Evolutionary conservation across 2,329 filamentous ascomycete genomes (phyloP).

Genomic region (Talaromyces sp.): DNA sequence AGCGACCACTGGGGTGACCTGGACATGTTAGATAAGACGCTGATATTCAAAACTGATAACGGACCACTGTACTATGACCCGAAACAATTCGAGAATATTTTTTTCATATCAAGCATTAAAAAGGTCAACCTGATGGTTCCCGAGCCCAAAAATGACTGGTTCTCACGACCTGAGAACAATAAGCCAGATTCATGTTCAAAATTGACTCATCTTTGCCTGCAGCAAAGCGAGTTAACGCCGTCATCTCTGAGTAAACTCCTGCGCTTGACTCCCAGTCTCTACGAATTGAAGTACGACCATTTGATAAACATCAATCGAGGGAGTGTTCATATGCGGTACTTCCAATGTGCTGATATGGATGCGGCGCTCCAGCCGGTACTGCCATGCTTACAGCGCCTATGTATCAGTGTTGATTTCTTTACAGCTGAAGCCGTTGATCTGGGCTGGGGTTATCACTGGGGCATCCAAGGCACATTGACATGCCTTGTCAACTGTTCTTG

Average conservation of each 20-base stretch:
- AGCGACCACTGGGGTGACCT: not conserved
- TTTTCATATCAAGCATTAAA: not conserved
- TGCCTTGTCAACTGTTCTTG: not conserved
- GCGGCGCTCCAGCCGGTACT: not conserved
- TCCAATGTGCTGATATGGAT: not conserved
- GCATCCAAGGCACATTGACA: not conserved
- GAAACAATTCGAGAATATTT: not conserved
- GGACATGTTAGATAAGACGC: not conserved
- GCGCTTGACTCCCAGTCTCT: not conserved
- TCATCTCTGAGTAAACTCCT: not conserved
- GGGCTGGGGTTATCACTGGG: not conserved
- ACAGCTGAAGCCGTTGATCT: not conserved
- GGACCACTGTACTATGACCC: not conserved
- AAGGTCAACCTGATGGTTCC: not conserved
- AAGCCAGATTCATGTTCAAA: not conserved
- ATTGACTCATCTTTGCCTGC: not conserved
- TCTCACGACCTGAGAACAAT: not conserved
- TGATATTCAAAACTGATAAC: not conserved
- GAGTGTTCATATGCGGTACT: not conserved
- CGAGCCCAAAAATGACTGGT: not conserved
- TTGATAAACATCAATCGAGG: not conserved
- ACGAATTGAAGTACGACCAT: not conserved
- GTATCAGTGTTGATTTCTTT: not conserved
- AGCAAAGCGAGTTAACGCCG: not conserved
- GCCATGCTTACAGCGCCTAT: not conserved